These are phyloP conservation scores for Metarhizium sp. DNA, from an alignment of 2,329 filamentous ascomycete genomes.

Conservation along the genomic window DNA sequence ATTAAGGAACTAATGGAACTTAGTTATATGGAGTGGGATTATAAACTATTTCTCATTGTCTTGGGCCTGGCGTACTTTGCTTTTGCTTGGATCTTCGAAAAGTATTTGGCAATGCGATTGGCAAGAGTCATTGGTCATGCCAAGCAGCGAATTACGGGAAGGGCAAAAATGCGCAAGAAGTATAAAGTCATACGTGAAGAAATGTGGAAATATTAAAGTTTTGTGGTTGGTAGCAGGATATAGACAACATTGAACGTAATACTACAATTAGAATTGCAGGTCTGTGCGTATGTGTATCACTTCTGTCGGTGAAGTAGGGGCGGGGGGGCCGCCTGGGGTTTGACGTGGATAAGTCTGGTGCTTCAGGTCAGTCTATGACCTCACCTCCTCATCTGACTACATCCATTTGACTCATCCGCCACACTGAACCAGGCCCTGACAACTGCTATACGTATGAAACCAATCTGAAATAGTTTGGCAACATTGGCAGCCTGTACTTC, in stretches of 20 bases:
- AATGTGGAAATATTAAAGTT: conserved; percentile 13
- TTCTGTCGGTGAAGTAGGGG: background rate
- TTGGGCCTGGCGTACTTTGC: conserved; percentile 62
- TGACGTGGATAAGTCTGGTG: too few relatives aligned
- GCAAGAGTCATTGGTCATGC: conserved; percentile 56
- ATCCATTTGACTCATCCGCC: background rate
- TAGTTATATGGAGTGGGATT: conserved; percentile 63
- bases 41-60: conserved; percentile 61
- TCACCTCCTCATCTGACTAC: background rate
- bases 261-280: background rate
- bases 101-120: conserved; percentile 57
- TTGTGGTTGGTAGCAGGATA: background rate
- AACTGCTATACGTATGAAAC: too few relatives aligned
- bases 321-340: too few relatives aligned
- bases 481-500: too few relatives aligned
- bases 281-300: background rate
- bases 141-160: conserved; percentile 47
- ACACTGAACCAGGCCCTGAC: background rate
- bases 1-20: conserved; percentile 74
- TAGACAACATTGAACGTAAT: background rate
- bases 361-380: background rate
- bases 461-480: too few relatives aligned
- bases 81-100: conserved; percentile 63
- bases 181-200: conserved; percentile 75
- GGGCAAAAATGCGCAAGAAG: conserved; percentile 69